Conservation (phyloP, 106 monocot genomes). For the Dendrobium huoshanense region DNA sequence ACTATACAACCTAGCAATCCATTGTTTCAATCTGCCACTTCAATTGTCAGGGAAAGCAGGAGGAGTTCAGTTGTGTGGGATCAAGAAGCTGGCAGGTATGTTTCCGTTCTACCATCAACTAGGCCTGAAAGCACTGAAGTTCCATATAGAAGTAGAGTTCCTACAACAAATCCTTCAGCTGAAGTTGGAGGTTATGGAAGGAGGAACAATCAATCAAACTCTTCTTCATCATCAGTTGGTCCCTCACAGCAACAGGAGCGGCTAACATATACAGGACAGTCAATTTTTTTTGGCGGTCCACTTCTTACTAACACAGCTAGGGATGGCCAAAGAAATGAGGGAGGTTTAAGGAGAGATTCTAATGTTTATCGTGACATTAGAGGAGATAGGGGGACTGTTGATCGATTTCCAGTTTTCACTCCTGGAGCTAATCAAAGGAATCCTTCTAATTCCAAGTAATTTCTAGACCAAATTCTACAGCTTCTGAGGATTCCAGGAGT, state of each 20-base stretch:
- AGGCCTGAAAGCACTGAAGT: constrained; percentile 30
- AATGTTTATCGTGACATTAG: neutral
- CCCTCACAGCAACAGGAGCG: constrained; percentile 45
- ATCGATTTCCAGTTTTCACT: constrained; percentile 42
- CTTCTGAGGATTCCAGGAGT: neutral
- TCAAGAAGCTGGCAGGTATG: constrained; percentile 85
- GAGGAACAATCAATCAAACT: constrained; percentile 16
- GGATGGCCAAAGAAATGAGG: constrained; percentile 21
- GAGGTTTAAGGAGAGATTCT: constrained; percentile 22
- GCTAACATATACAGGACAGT: constrained; percentile 65
- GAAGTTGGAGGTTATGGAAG: constrained; percentile 17
- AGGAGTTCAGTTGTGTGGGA: constrained; percentile 91
- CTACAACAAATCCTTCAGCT: constrained; percentile 24
- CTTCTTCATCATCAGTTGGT: constrained; percentile 10
- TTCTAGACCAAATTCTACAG: neutral
- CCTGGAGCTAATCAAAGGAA: constrained; percentile 49
- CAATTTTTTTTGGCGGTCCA: constrained; percentile 96
- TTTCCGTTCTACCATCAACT: constrained; percentile 45
- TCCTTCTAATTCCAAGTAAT: constrained; percentile 22
- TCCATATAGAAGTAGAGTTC: constrained; percentile 17
- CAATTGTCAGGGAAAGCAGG: constrained; percentile 43
- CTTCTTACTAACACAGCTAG: constrained; percentile 36
- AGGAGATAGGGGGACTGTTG: constrained; percentile 21
- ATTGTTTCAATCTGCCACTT: constrained; percentile 51
- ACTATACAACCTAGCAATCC: constrained; percentile 15